Evolutionary conservation across 2,329 filamentous ascomycete genomes (phyloP).

Genomic region (Fusarium aywerte): DNA sequence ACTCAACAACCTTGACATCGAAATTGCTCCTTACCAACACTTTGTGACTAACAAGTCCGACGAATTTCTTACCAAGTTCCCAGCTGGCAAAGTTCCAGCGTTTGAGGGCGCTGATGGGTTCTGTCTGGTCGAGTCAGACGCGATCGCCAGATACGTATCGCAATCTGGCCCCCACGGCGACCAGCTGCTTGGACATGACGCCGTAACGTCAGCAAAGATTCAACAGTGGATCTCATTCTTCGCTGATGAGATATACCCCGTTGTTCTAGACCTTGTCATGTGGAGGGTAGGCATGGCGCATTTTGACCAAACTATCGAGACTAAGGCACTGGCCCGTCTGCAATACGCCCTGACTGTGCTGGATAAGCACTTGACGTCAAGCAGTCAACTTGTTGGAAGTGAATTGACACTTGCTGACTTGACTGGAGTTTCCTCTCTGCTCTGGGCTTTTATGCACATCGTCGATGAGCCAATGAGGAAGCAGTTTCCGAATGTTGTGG

Average conservation of each 20-base stretch:
- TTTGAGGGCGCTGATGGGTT: neutral
- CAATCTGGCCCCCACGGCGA: neutral
- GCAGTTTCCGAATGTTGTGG: neutral
- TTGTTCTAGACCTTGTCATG: neutral
- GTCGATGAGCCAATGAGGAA: slow-evolving; percentile 9
- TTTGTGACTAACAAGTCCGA: slow-evolving; percentile 3
- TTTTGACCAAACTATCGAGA: neutral
- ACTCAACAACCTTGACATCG: slow-evolving; percentile 2
- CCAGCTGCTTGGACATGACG: neutral
- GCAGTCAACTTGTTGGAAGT: neutral
- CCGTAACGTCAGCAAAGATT: neutral
- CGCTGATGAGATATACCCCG: neutral
- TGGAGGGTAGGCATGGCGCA: neutral
- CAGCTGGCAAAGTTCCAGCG: slow-evolving; percentile 1
- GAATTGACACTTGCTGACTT: slow-evolving; percentile 2
- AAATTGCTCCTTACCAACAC: slow-evolving; percentile 2
- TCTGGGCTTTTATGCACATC: slow-evolving; percentile 3
- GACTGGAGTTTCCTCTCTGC: neutral
- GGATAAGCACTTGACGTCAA: neutral
- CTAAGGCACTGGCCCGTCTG: neutral
- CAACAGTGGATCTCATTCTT: slow-evolving; percentile 14
- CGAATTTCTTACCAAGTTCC: slow-evolving; percentile 2
- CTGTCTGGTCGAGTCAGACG: slow-evolving; percentile 1
- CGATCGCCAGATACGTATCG: slow-evolving; percentile 1
- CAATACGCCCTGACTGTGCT: neutral